Percentiles rank a stretch among this genome's conserved stretches.
Conservation (phyloP, 345 rosid species). For the Physaria fendleri region DNA sequence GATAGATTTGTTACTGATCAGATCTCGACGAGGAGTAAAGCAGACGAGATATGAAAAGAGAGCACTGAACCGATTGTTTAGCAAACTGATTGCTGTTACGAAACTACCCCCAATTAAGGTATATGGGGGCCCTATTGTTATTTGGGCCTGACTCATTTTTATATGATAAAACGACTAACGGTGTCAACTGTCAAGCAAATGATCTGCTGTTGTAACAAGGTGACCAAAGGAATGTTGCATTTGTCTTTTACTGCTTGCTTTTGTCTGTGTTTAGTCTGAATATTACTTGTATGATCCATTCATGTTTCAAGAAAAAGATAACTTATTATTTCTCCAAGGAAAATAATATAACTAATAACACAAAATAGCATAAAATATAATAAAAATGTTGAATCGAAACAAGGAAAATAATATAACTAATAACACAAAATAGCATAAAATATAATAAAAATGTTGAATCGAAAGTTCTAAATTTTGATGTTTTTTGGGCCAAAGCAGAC, state of each 20-base stretch:
- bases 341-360: background rate
- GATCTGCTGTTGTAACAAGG: too few relatives aligned
- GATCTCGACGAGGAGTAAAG: background rate
- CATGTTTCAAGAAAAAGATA: background rate
- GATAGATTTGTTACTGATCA: background rate
- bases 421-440: background rate
- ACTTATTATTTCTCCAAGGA: background rate
- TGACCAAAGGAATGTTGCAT: too few relatives aligned
- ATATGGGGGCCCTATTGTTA: background rate
- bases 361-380: background rate
- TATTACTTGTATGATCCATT: too few relatives aligned
- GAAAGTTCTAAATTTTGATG: conserved; percentile 12
- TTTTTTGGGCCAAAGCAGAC: background rate
- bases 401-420: background rate
- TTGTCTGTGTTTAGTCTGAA: too few relatives aligned
- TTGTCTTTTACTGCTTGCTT: too few relatives aligned
- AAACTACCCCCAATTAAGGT: background rate
- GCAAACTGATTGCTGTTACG: conserved; percentile 19
- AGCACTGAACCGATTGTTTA: conserved; percentile 13
- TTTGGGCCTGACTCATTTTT: background rate
- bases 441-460: background rate
- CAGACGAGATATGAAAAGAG: background rate
- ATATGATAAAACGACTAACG: too few relatives aligned
- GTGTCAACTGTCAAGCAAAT: too few relatives aligned
- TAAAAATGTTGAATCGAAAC: too few relatives aligned